phyloP scores from a whole-genome alignment of 345 rosid genomes.

The Citrus trifoliata region DNA sequence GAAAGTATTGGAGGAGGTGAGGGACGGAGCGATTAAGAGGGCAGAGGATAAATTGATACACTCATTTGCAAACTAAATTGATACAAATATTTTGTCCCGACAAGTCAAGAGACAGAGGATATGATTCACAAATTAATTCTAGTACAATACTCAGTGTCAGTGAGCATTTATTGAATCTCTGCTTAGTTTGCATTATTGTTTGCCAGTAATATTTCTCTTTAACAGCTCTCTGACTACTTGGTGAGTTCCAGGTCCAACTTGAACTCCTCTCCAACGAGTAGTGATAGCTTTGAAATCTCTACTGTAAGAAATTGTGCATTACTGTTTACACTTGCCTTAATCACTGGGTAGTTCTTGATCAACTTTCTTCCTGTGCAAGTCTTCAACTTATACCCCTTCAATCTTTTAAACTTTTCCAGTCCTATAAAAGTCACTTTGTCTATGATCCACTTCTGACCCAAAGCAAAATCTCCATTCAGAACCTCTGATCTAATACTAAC shows the following conservation, averaged over 20 bases:
- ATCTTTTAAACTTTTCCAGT: background rate
- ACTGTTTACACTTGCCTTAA: background rate
- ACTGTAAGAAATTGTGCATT: background rate
- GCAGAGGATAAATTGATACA: no score
- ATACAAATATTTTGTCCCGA: no score
- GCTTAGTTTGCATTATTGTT: background rate
- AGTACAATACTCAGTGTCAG: background rate
- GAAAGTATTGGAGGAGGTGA: no score
- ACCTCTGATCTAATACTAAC: background rate
- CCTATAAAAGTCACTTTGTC: conserved; percentile 1
- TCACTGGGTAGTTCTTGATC: background rate
- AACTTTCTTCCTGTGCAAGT: background rate
- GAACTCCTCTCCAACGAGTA: background rate
- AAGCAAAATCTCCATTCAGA: background rate
- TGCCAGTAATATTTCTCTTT: background rate
- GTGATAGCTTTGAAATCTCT: background rate
- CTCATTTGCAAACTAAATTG: no score
- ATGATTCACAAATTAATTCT: background rate
- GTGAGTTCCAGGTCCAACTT: background rate
- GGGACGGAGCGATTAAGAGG: no score
- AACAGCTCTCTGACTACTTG: background rate
- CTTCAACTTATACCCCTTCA: background rate
- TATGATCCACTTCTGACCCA: background rate
- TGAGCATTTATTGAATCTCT: background rate
- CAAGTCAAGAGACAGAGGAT: no score